A percentile compares a stretch with the other conserved stretches of the same genome.
Evolutionary conservation across 2,329 filamentous ascomycete genomes (phyloP).

Genomic region (Neopestalotiopsis sp.): DNA sequence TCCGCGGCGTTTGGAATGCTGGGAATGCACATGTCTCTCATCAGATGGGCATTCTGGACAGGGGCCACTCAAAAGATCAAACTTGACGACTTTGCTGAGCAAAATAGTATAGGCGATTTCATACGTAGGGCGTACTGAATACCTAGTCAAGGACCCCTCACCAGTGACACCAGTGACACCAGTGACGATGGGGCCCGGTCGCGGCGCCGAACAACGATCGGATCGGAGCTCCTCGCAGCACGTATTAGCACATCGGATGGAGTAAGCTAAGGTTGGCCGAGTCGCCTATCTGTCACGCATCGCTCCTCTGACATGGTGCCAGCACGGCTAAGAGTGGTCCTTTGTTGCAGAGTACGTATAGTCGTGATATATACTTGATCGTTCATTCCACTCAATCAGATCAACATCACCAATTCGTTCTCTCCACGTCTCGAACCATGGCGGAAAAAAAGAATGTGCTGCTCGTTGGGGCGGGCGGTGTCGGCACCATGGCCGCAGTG

Average conservation of each 20-base stretch:
- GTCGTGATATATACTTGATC: too few relatives aligned
- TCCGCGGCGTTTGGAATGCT: too few relatives aligned
- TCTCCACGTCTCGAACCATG: background rate
- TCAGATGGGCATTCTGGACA: too few relatives aligned
- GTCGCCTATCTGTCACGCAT: background rate
- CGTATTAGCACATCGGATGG: background rate
- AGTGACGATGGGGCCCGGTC: background rate
- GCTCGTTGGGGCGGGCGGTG: constrained; percentile 60
- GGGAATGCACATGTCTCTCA: too few relatives aligned
- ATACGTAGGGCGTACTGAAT: too few relatives aligned
- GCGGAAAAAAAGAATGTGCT: constrained; percentile 47
- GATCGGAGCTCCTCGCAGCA: background rate
- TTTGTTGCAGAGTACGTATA: too few relatives aligned
- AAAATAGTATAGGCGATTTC: too few relatives aligned
- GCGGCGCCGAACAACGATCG: background rate
- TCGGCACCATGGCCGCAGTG: constrained; percentile 61
- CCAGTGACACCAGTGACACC: background rate
- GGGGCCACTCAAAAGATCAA: too few relatives aligned
- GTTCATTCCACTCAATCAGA: background rate
- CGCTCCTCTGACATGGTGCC: background rate
- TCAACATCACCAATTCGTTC: background rate
- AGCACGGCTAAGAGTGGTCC: background rate
- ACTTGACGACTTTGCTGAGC: too few relatives aligned
- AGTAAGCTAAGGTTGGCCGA: background rate
- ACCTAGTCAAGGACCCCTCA: too few relatives aligned